A percentile compares a stretch with the other conserved stretches of the same genome.
phyloP scores from a whole-genome alignment of 352 stramenopile genomes.

The Globisporangium spinosum region DNA sequence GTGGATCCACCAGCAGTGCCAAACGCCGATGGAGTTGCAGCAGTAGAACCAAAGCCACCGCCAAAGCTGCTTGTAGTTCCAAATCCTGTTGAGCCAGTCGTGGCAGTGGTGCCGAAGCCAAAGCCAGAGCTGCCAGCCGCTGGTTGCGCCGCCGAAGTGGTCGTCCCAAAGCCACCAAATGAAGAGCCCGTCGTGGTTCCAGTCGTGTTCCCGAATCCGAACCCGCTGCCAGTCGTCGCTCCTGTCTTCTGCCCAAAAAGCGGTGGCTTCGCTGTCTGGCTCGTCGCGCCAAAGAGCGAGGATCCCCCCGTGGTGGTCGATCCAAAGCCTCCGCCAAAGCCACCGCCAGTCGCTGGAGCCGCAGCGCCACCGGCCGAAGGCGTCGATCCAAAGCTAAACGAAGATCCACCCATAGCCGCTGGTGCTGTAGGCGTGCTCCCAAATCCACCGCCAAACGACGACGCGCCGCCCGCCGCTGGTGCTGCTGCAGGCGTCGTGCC shows the following conservation, averaged over 20 bases:
- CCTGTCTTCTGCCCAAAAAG: conserved; percentile 44
- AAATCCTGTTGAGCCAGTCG: neutral
- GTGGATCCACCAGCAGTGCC: conserved; percentile 25
- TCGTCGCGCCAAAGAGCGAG: conserved; percentile 22
- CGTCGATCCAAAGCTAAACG: conserved; percentile 19
- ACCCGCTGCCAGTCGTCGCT: conserved; percentile 27
- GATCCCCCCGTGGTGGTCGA: conserved; percentile 17
- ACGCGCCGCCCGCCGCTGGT: conserved; percentile 6
- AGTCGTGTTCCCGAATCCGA: conserved; percentile 27
- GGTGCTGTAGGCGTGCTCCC: neutral
- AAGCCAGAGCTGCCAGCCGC: conserved; percentile 29
- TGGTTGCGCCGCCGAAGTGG: conserved; percentile 3
- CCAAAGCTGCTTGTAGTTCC: conserved; percentile 2
- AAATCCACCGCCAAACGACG: conserved; percentile 18
- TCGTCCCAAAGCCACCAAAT: conserved; percentile 29
- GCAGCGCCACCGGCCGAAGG: neutral
- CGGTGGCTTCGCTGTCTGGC: conserved; percentile 35
- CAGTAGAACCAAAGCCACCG: conserved; percentile 12
- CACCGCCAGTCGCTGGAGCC: neutral
- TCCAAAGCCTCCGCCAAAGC: conserved; percentile 19
- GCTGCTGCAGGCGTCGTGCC: conserved; percentile 7
- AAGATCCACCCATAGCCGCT: neutral
- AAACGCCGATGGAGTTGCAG: conserved; percentile 24
- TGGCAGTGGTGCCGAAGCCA: conserved; percentile 3
- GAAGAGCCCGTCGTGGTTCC: conserved; percentile 24